Conservation (phyloP, 139 green algal species). For the Penium margaritaceum region DNA sequence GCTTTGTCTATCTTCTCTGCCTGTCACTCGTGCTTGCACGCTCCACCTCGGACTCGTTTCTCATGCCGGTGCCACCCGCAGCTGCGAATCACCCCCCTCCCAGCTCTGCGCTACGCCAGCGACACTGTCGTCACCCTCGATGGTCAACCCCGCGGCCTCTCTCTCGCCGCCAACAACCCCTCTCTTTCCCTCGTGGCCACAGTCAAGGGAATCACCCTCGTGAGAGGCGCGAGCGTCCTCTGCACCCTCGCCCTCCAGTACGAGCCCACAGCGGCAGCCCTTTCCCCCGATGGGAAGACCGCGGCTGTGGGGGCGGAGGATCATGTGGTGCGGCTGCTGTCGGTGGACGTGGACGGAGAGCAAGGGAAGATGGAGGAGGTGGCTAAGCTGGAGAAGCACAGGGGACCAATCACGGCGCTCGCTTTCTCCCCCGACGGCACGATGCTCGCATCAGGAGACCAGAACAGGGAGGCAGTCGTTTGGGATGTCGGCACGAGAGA, state of each 20-base stretch:
- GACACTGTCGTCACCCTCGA: too few species aligned
- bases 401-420: slow-evolving; percentile 29
- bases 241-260: slow-evolving; percentile 16
- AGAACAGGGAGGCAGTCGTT: slow-evolving; percentile 48
- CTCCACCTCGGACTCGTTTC: too few species aligned
- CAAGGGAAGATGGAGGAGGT: slow-evolving; percentile 17
- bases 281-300: slow-evolving; percentile 40
- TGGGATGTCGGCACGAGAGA: slow-evolving; percentile 42
- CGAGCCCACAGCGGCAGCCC: slow-evolving; percentile 25
- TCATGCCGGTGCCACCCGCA: too few species aligned
- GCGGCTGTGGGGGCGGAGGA: slow-evolving; percentile 37
- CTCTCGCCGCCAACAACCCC: slow-evolving; percentile 14
- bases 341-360: slow-evolving; percentile 22
- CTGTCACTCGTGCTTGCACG: too few species aligned
- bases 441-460: slow-evolving; percentile 45
- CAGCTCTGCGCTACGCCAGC: too few species aligned
- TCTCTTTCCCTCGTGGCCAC: slow-evolving; percentile 19
- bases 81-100: too few species aligned
- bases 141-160: too few species aligned
- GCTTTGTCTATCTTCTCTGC: too few species aligned
- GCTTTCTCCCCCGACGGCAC: slow-evolving; percentile 40
- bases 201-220: slow-evolving; percentile 13
- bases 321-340: slow-evolving; percentile 27
- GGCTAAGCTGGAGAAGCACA: slow-evolving; percentile 25
- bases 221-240: slow-evolving; percentile 2